Conservation (phyloP, 2,329 filamentous ascomycete genomes). For the Clarireedia paspali region DNA sequence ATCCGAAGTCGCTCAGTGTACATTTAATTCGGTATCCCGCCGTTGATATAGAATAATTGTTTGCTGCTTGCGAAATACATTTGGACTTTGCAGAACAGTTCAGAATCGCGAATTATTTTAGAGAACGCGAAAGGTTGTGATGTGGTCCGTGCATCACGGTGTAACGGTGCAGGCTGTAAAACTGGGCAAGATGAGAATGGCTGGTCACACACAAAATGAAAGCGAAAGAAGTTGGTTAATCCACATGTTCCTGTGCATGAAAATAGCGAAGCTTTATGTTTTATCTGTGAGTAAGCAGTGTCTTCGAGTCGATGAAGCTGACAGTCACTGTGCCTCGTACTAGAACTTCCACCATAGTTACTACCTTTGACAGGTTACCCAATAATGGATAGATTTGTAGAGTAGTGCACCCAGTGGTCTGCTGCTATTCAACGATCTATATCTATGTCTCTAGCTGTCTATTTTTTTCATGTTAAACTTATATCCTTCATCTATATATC, state of each 20-base stretch:
- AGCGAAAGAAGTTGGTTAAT: no score
- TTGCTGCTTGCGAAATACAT: not conserved
- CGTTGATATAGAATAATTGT: not conserved
- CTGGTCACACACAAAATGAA: not conserved
- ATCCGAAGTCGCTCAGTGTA: no score
- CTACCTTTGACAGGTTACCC: no score
- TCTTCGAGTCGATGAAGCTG: no score
- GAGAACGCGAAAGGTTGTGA: not conserved
- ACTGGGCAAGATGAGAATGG: not conserved
- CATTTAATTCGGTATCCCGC: no score
- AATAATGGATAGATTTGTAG: not conserved
- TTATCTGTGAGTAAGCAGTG: no score
- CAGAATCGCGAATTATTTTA: constrained; percentile 1
- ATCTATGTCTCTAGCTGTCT: not conserved
- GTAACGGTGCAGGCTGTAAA: not conserved
- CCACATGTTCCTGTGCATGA: no score
- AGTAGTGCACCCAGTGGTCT: not conserved
- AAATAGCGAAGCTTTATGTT: no score
- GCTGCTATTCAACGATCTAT: not conserved
- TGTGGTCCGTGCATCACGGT: not conserved
- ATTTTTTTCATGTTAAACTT: not conserved
- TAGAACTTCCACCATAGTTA: no score
- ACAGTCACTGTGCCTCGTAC: no score
- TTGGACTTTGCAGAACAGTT: not conserved
- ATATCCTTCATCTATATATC: not conserved